Conservation (phyloP, 2,329 filamentous ascomycete genomes). For the Elsinoe fawcettii region DNA sequence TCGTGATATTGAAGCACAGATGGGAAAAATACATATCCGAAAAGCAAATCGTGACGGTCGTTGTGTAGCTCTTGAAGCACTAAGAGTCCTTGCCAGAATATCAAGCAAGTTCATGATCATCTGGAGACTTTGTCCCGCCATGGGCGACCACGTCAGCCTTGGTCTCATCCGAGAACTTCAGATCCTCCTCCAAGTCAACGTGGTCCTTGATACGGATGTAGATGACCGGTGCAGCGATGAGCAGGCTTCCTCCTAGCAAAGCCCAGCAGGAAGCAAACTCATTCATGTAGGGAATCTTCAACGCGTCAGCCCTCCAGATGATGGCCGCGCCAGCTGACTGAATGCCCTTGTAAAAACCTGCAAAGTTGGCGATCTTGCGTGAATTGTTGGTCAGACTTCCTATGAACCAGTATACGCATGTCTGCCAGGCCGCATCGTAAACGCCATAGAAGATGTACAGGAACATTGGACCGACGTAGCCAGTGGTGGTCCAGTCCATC, state of each 20-base stretch:
- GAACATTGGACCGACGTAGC: constrained; percentile 74
- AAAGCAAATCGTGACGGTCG: constrained; percentile 7
- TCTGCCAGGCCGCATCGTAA: constrained; percentile 86
- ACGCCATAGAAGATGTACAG: constrained; percentile 86
- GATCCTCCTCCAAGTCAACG: constrained; percentile 71
- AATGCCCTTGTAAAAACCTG: constrained; percentile 83
- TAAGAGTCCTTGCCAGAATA: background rate
- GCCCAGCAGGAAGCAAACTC: constrained; percentile 73
- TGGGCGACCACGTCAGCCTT: constrained; percentile 55
- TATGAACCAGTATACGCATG: constrained; percentile 91
- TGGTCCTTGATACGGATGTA: constrained; percentile 72
- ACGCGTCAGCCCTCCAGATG: constrained; percentile 61
- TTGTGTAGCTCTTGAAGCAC: background rate
- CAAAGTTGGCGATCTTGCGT: constrained; percentile 84
- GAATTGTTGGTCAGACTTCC: constrained; percentile 87
- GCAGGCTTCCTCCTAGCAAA: constrained; percentile 61
- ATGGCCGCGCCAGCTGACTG: constrained; percentile 80
- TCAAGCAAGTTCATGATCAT: constrained; percentile 13
- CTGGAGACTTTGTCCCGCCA: constrained; percentile 17
- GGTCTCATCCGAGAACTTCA: constrained; percentile 79
- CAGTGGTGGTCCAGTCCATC: constrained; percentile 59
- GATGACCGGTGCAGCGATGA: constrained; percentile 73
- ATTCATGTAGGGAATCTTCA: constrained; percentile 56
- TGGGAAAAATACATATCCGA: constrained; percentile 1
- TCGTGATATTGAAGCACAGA: constrained; percentile 6